phyloP scores from a whole-genome alignment of 495 filamentous ascomycete species.

The Oleoguttula mirabilis region DNA sequence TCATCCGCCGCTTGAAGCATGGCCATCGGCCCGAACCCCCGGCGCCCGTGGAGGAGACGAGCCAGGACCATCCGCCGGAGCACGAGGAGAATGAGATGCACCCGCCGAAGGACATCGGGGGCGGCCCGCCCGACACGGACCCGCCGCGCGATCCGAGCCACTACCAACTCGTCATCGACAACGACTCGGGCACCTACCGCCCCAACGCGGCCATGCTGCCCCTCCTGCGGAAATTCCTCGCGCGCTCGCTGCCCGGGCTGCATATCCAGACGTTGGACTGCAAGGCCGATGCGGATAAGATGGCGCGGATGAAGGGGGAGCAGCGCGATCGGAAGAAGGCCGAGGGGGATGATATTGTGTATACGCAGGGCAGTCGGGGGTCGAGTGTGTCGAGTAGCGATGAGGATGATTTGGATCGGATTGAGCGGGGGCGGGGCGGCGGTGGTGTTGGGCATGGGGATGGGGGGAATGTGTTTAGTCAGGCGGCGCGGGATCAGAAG shows the following conservation, averaged over 20 bases:
- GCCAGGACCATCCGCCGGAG: constrained; percentile 3
- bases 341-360: constrained; percentile 47
- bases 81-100: constrained; percentile 10
- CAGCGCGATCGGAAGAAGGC: constrained; percentile 51
- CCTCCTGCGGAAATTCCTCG: constrained; percentile 53
- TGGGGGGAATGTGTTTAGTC: constrained; percentile 1
- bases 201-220: constrained; percentile 66
- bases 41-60: constrained; percentile 8
- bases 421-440: constrained; percentile 26
- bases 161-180: constrained; percentile 88
- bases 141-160: constrained; percentile 45
- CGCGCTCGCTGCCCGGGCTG: constrained; percentile 59
- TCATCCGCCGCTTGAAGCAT: constrained; percentile 56
- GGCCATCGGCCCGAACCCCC: constrained; percentile 16
- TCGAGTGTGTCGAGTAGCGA: constrained; percentile 56
- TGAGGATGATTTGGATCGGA: constrained; percentile 55
- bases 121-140: constrained; percentile 29
- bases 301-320: constrained; percentile 49
- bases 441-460: constrained; percentile 3
- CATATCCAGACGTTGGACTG: constrained; percentile 58
- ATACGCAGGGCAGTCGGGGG: constrained; percentile 42
- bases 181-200: constrained; percentile 86
- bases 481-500: constrained; percentile 13
- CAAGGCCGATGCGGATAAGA: constrained; percentile 48
- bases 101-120: constrained; percentile 32